Evolutionary conservation across 331 rosid species (phyloP).

Genomic region (Saraca asoca): DNA sequence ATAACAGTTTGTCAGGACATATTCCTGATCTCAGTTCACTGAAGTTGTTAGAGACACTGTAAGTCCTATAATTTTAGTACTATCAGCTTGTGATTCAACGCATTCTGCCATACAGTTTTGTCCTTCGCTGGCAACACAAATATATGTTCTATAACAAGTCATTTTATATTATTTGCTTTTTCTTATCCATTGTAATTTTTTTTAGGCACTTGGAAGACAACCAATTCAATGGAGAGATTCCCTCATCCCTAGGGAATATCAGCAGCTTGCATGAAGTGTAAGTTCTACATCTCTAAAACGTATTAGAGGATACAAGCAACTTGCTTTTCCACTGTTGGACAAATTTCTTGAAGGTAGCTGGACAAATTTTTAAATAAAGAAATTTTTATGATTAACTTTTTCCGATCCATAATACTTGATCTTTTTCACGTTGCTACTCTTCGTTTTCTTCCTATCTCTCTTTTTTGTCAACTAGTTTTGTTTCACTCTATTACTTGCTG

Average conservation of each 20-base stretch:
- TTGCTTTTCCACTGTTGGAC: constrained; percentile 3
- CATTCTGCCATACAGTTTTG: constrained; percentile 20
- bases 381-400: too few relatives aligned
- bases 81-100: constrained; percentile 13
- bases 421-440: not conserved
- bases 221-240: constrained; percentile 74
- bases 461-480: not conserved
- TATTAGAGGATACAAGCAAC: constrained; percentile 6
- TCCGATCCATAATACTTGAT: not conserved
- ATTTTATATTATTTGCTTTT: not conserved
- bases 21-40: constrained; percentile 77
- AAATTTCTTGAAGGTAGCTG: too few relatives aligned
- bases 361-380: too few relatives aligned
- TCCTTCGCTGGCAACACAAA: constrained; percentile 10
- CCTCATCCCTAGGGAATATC: constrained; percentile 67
- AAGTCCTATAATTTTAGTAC: constrained; percentile 43
- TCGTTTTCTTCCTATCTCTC: too few relatives aligned
- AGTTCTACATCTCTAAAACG: constrained; percentile 37
- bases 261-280: constrained; percentile 71
- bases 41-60: constrained; percentile 67
- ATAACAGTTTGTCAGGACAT: constrained; percentile 73
- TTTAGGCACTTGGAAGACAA: constrained; percentile 85
- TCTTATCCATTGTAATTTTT: constrained; percentile 28
- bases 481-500: constrained; percentile 1
- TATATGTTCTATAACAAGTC: too few relatives aligned